Evolutionary conservation across 2,329 filamentous ascomycete genomes (phyloP).

Genomic region (Nannizziopsis barbatae): DNA sequence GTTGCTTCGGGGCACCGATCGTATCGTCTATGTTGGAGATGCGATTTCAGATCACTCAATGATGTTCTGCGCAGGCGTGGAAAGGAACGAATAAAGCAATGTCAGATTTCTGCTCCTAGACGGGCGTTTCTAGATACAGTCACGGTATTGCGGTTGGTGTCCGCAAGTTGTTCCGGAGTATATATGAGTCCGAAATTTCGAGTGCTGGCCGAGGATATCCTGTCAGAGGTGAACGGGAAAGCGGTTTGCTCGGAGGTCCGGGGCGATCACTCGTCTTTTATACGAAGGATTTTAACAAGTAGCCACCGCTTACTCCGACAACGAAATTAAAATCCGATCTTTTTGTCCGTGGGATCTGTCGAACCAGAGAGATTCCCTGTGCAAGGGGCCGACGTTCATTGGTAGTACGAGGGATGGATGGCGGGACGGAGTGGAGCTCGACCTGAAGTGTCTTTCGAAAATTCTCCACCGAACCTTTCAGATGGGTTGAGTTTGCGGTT

Average conservation of each 20-base stretch:
- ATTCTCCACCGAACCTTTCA: too few relatives aligned
- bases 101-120: conserved; percentile 1
- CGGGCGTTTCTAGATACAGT: not conserved
- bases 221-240: too few relatives aligned
- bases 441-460: too few relatives aligned
- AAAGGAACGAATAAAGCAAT: not conserved
- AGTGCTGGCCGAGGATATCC: not conserved
- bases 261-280: too few relatives aligned
- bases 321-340: not conserved
- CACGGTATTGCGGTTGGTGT: not conserved
- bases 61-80: not conserved
- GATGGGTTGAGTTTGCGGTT: too few relatives aligned
- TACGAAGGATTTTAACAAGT: too few relatives aligned
- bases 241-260: too few relatives aligned
- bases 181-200: not conserved
- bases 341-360: not conserved
- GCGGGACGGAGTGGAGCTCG: conserved; percentile 1
- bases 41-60: conserved; percentile 1
- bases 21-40: not conserved
- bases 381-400: not conserved
- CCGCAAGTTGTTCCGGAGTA: not conserved
- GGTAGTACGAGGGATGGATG: not conserved
- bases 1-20: not conserved
- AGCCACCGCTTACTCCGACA: too few relatives aligned
- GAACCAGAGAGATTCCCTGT: not conserved